phyloP scores from a whole-genome alignment of 768 basidiomycete genomes.

The Tricholomella constricta region DNA sequence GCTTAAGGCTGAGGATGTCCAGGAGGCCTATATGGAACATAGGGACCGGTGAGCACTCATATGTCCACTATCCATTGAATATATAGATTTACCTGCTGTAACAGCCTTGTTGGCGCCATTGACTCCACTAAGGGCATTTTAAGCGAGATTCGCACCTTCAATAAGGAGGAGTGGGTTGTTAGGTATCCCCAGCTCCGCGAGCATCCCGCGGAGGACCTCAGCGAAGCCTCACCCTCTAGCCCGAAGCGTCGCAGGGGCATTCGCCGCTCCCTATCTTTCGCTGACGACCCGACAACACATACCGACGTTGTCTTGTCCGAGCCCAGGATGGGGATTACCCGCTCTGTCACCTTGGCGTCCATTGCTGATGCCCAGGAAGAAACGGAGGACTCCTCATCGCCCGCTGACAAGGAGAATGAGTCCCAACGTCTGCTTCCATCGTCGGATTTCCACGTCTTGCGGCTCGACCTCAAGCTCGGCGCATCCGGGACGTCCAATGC shows the following conservation, averaged over 20 bases:
- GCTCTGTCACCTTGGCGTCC: conserved; percentile 61
- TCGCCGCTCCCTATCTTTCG: conserved; percentile 79
- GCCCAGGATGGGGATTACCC: conserved; percentile 48
- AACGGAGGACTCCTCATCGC: conserved; percentile 24
- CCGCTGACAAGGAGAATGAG: conserved; percentile 31
- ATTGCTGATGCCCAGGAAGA: conserved; percentile 49
- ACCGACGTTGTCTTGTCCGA: conserved; percentile 66
- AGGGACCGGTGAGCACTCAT: conserved; percentile 64
- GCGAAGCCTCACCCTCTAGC: conserved; percentile 28
- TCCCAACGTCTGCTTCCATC: conserved; percentile 40
- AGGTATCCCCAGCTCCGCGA: conserved; percentile 80
- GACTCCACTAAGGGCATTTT: conserved; percentile 71
- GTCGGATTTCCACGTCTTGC: conserved; percentile 83
- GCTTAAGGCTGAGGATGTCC: conserved; percentile 68
- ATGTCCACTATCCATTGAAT: background rate
- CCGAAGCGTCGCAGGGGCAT: conserved; percentile 39
- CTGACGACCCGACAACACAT: conserved; percentile 72
- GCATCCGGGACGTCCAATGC: conserved; percentile 65
- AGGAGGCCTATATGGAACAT: conserved; percentile 73
- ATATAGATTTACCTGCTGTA: conserved; percentile 10
- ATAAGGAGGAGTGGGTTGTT: conserved; percentile 84
- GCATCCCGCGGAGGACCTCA: conserved; percentile 30
- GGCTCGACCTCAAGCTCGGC: conserved; percentile 91
- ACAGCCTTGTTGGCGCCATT: conserved; percentile 76
- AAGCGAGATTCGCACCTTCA: conserved; percentile 75